Evolutionary conservation across 108 stramenopile genomes (phyloP).

Genomic region (Fragilariopsis cylindrus): DNA sequence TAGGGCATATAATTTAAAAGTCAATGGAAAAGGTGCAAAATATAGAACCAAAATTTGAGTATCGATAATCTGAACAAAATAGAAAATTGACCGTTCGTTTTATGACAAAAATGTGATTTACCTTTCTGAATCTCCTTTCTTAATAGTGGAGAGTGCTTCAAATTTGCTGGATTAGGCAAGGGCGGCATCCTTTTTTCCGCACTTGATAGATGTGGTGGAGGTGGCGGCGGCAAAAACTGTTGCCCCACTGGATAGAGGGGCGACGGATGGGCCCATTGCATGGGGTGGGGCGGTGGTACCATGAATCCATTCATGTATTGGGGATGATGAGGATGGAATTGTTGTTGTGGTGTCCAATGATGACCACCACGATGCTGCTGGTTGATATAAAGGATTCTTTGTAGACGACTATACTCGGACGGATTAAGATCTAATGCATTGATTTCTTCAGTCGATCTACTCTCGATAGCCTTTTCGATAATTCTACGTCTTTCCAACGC

Average conservation of each 20-base stretch:
- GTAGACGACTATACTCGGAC: slow-evolving; percentile 43
- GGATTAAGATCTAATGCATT: slow-evolving; percentile 53
- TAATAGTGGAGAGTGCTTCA: slow-evolving; percentile 16
- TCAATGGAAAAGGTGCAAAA: too few relatives aligned
- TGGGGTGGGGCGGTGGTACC: slow-evolving; percentile 8
- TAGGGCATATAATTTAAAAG: not conserved
- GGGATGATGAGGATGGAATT: not conserved
- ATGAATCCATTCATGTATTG: slow-evolving; percentile 1
- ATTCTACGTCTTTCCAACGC: slow-evolving; percentile 71
- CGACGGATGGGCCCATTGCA: slow-evolving; percentile 29
- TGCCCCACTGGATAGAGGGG: slow-evolving; percentile 17
- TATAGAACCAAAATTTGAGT: not conserved
- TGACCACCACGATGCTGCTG: not conserved
- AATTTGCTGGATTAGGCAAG: slow-evolving; percentile 1
- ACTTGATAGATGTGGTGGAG: not conserved
- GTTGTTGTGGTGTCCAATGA: slow-evolving; percentile 17
- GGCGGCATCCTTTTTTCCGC: not conserved
- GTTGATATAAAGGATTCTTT: not conserved
- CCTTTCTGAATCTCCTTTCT: not conserved
- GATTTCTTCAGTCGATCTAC: slow-evolving; percentile 42
- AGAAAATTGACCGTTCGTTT: not conserved
- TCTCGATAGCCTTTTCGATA: slow-evolving; percentile 49
- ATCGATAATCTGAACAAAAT: not conserved
- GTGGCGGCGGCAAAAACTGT: not conserved
- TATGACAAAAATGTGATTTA: not conserved